Percentiles rank a stretch among this genome's conserved stretches.
Evolutionary conservation across 176 grass and related monocot species (phyloP).

Genomic region (Echinochloa phyllopogon): DNA sequence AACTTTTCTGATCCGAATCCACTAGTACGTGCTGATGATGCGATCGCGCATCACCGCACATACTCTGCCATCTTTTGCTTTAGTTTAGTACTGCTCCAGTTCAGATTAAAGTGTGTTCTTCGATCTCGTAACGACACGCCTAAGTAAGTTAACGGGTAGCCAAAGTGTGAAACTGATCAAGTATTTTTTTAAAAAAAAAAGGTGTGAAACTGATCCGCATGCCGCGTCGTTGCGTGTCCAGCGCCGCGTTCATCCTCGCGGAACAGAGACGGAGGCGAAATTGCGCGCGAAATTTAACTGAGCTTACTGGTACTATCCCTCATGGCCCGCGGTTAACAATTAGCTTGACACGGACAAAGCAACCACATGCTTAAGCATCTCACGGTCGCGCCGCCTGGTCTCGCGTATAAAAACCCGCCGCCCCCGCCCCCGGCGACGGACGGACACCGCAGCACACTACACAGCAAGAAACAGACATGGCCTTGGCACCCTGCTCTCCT

Average conservation of each 20-base stretch:
- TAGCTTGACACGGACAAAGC: background rate
- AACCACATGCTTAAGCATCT: background rate
- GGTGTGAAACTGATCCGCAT: background rate
- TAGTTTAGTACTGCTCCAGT: too few species aligned
- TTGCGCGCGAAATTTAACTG: background rate
- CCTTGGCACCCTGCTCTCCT: background rate
- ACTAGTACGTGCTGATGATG: background rate
- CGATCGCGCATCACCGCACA: background rate
- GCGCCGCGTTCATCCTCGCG: background rate
- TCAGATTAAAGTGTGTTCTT: background rate
- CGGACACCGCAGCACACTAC: background rate
- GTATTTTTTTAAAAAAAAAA: too few species aligned
- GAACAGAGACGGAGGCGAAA: background rate
- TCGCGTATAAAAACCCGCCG: constrained; percentile 35
- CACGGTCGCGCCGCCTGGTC: background rate
- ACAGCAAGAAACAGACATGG: constrained; percentile 40
- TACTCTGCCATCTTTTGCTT: too few species aligned
- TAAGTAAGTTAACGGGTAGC: too few species aligned
- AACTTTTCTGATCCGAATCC: background rate
- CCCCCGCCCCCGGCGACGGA: background rate
- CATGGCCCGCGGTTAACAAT: background rate
- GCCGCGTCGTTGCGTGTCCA: background rate
- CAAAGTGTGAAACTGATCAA: too few species aligned
- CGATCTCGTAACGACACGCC: too few species aligned
- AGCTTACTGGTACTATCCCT: background rate